Conservation (phyloP, 129 eudicot genomes). For the Chrysanthemum seticuspe region DNA sequence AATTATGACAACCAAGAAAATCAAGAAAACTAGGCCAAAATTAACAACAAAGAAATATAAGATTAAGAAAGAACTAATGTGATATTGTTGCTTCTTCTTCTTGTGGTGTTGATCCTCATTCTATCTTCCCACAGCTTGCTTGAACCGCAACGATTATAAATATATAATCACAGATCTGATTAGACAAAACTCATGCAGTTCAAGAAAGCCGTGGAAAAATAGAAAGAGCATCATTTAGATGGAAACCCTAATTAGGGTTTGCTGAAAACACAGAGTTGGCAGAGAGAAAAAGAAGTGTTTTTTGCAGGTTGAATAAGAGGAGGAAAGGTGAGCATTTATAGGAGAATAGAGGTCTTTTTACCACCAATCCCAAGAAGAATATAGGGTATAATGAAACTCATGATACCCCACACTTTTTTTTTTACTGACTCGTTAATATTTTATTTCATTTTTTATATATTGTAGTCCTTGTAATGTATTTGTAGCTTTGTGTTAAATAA, state of each 20-base stretch:
- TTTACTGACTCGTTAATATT: conserved; percentile 19
- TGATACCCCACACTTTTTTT: conserved; percentile 22
- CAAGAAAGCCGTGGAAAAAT: conserved; percentile 99
- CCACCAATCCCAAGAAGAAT: conserved; percentile 99
- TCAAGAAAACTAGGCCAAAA: neutral
- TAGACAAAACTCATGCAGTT: conserved; percentile 61
- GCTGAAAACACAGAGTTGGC: conserved; percentile 6
- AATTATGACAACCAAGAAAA: neutral
- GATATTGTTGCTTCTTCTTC: neutral
- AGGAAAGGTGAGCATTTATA: conserved; percentile 48
- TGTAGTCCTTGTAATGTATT: neutral
- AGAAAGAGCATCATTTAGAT: conserved; percentile 57
- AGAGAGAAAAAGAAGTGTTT: conserved; percentile 10
- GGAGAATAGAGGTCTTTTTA: conserved; percentile 46
- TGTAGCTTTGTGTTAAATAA: neutral
- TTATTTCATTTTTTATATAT: neutral
- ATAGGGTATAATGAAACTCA: conserved; percentile 45
- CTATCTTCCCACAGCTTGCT: conserved; percentile 98
- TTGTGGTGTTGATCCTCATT: conserved; percentile 39
- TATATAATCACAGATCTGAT: conserved; percentile 22
- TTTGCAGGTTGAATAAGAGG: conserved; percentile 37
- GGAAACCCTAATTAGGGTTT: conserved; percentile 59
- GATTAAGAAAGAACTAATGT: no score
- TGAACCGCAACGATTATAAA: conserved; percentile 62
- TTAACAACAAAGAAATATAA: neutral